These are phyloP conservation scores for Blastocystis sp. DNA, from an alignment of 352 stramenopile species.

Conservation along the genomic window DNA sequence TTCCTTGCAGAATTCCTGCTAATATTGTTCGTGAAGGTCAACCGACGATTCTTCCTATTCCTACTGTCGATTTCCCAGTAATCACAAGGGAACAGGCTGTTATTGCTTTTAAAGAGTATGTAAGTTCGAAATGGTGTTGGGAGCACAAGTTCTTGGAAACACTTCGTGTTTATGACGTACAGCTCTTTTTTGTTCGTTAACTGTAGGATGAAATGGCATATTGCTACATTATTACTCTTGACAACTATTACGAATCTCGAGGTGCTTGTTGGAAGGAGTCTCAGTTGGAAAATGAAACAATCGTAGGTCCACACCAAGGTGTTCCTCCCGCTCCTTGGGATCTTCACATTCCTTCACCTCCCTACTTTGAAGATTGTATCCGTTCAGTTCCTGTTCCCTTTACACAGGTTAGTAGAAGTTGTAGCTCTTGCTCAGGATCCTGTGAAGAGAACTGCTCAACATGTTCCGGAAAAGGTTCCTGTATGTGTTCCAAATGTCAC, in stretches of 20 bases:
- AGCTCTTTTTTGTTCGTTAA: not conserved
- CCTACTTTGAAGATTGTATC: not conserved
- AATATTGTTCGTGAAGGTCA: not conserved
- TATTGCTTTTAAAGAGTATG: not conserved
- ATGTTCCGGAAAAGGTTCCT: not conserved
- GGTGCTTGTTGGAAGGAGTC: slow-evolving; percentile 3
- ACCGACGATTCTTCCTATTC: not conserved
- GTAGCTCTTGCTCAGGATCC: not conserved
- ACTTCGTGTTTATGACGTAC: not conserved
- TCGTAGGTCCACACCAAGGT: not conserved
- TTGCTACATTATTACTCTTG: not conserved
- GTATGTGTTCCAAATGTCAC: not conserved
- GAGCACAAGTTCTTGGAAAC: not conserved
- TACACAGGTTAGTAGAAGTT: not conserved
- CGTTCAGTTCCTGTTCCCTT: not conserved
- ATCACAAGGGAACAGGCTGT: slow-evolving; percentile 12
- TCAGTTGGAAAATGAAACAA: not conserved
- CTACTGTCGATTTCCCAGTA: not conserved
- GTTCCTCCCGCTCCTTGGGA: not conserved
- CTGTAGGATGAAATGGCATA: slow-evolving; percentile 15
- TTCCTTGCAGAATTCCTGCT: not conserved
- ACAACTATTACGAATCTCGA: slow-evolving; percentile 8
- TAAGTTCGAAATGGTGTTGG: slow-evolving; percentile 24
- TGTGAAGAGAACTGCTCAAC: not conserved
- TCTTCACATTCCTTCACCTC: not conserved